phyloP scores from a whole-genome alignment of 2,329 filamentous ascomycete genomes.

The Exutisphaerella laricina region DNA sequence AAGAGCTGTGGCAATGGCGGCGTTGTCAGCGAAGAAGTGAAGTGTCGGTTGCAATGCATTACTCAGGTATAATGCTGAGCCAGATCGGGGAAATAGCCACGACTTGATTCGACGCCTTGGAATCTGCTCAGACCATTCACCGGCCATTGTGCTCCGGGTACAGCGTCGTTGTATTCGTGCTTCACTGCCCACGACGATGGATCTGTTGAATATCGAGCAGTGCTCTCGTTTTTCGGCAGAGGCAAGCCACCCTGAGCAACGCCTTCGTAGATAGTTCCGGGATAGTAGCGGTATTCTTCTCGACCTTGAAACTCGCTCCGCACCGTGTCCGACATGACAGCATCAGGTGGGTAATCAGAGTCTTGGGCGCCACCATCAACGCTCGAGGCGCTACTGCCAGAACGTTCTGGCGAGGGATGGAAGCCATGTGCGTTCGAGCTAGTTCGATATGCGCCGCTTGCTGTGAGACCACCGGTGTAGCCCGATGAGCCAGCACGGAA shows the following conservation, averaged over 20 bases:
- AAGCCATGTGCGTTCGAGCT: slow-evolving; percentile 24
- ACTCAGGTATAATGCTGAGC: slow-evolving; percentile 14
- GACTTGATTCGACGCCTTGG: slow-evolving; percentile 43
- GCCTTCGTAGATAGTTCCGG: slow-evolving; percentile 40
- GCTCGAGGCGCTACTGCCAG: slow-evolving; percentile 40
- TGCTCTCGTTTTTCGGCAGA: slow-evolving; percentile 29
- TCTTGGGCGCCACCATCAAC: slow-evolving; percentile 30
- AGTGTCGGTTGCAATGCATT: neutral
- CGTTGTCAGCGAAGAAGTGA: neutral
- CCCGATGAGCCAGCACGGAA: slow-evolving; percentile 23
- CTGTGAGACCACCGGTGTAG: slow-evolving; percentile 21
- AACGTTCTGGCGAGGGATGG: slow-evolving; percentile 30
- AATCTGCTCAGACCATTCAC: slow-evolving; percentile 41
- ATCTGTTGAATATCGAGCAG: slow-evolving; percentile 27
- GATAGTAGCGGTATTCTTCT: slow-evolving; percentile 45
- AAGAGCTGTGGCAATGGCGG: neutral
- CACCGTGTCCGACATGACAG: slow-evolving; percentile 39
- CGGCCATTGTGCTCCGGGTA: slow-evolving; percentile 32
- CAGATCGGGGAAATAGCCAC: slow-evolving; percentile 43
- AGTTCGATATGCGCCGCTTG: slow-evolving; percentile 26
- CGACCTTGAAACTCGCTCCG: slow-evolving; percentile 38
- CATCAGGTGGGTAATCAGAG: slow-evolving; percentile 32
- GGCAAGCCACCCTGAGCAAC: slow-evolving; percentile 28
- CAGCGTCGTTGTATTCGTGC: slow-evolving; percentile 38
- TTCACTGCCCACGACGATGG: slow-evolving; percentile 36